These are phyloP conservation scores for Ceratocystis papillata DNA, from an alignment of 2,329 filamentous ascomycete genomes.

Conservation along the genomic window DNA sequence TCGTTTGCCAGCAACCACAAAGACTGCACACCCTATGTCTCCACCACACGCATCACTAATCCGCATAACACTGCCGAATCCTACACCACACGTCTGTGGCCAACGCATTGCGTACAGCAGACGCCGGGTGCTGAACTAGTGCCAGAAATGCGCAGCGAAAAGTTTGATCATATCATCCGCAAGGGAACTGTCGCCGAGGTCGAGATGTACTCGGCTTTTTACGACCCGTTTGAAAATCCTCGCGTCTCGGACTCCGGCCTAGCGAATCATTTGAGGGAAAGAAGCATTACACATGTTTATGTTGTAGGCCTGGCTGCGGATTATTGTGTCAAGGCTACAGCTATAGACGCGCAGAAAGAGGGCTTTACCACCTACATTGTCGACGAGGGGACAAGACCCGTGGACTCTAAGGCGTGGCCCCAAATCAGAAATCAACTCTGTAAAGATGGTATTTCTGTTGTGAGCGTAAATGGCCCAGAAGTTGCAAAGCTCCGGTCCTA, in stretches of 20 bases:
- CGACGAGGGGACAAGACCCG: slow-evolving; percentile 64
- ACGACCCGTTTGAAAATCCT: slow-evolving; percentile 60
- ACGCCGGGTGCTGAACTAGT: slow-evolving; percentile 63
- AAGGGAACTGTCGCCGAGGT: slow-evolving; percentile 66
- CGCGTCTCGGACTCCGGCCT: slow-evolving; percentile 54
- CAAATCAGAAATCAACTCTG: slow-evolving; percentile 44
- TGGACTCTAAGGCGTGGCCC: slow-evolving; percentile 52
- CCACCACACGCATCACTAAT: slow-evolving; percentile 53
- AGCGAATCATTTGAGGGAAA: slow-evolving; percentile 43
- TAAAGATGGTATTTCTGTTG: slow-evolving; percentile 49
- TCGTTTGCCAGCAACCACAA: slow-evolving; percentile 79
- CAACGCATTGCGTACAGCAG: slow-evolving; percentile 72
- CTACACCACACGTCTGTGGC: slow-evolving; percentile 69
- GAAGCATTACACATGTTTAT: slow-evolving; percentile 60
- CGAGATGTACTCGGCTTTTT: slow-evolving; percentile 93
- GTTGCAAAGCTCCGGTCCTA: slow-evolving; percentile 10
- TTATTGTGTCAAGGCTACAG: slow-evolving; percentile 77
- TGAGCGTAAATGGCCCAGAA: slow-evolving; percentile 47
- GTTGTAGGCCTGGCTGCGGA: slow-evolving; percentile 79
- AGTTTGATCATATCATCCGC: slow-evolving; percentile 56
- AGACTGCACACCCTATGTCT: slow-evolving; percentile 54
- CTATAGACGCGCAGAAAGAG: slow-evolving; percentile 61
- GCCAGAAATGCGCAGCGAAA: slow-evolving; percentile 52
- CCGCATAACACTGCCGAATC: slow-evolving; percentile 51
- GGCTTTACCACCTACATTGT: slow-evolving; percentile 71